Base-by-base conservation (phyloP, 306 rosid genomes). In the Biancaea sappan region DNA sequence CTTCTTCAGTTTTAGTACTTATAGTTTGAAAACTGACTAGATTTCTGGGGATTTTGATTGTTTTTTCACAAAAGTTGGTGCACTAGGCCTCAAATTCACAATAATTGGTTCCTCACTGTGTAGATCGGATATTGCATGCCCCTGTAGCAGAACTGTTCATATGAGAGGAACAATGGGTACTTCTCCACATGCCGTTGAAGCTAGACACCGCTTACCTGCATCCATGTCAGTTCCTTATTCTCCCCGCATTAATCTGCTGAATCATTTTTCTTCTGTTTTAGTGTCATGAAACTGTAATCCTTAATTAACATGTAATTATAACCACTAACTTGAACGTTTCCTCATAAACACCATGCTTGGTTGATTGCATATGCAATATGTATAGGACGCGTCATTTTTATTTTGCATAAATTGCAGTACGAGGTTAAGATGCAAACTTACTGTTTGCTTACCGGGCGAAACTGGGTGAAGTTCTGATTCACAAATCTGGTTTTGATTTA, bases 131-230 rank as follows among this genome's bases (percentile, higher is more conserved):
- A 87, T 66, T 81, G 80, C 82, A 85, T 74, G 77, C 76, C 52
- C 28, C 47, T 87, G 78, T 66, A 74, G 78, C 37, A 82, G 76
- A 71, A 2, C 31, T 61, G 57, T 60, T 54, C 21, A 38, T 16
- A 84, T 86, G 85, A 86, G 93, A 83, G 86, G 85, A 79, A 70
- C 83, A 73, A 88, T 86, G 95, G 96, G 86, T 12, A 56, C 85
- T 80, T 86, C 96, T 38, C 90, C 92, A 57, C 88, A 69, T 44
- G 75, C 89, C 5, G 63, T 71, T 77, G 96, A 86, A 82, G 71
- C 90, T 53, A 74, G 91, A 77, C 90, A 85, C 72, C 88, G 96
- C 22, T 82, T 87, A 61, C 83, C 92, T 29, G 56, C 91, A 75
- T 84, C 98, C 31, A 77, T 87, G 97, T 91, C 40, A 87, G 97